Base-by-base conservation (phyloP, 2,329 filamentous ascomycete species). In the Orbilia javanica region DNA sequence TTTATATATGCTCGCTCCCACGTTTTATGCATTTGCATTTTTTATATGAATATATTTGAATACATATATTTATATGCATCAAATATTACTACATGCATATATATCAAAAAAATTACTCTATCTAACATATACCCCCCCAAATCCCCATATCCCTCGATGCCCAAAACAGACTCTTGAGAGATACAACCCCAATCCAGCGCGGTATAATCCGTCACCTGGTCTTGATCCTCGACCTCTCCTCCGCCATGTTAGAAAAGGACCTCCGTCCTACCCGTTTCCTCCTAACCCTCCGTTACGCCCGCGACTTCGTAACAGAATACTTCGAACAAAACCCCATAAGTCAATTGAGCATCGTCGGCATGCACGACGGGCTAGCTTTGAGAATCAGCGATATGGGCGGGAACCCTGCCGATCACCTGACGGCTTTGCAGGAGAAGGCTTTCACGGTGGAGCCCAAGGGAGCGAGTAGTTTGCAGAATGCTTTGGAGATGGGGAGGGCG, bases 321-420 rank as follows among this genome's bases (percentile, higher is more conserved):
- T 99, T 98, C 83, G 96, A 98, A 85, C 96, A 99, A 85, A 99
- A 99, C 82, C 96, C 96, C 10, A 98, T 99, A 80, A 97, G 94
- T 8, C 96, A 99, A 85, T 89, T 99, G 71, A 94, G 92, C 25
- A 91, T 99, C 31, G 87, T 99, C 44, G 95, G 93, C 63, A 97
- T 98, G 92, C 90, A 93, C 79, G 96, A 98, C 83, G 96, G 96
- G 15, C 87, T 98, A 15, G 94, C 94, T 1, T 87, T 96, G 25
- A 88, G 93, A 44, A 89, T 99, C 79, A 96, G 92, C 83, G 93
- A 97, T 82, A 91, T 98, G 87, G 92, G 92, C 69, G 96, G 96
- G 8, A 97, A 97, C 83, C 94, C 95, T 1, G 91, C 91, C 7
- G 93, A 96, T 78, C 96, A 98, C 83, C 89, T 97, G 71, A 89